phyloP scores from a whole-genome alignment of 768 basidiomycete species.

The Collybiopsis confluens region DNA sequence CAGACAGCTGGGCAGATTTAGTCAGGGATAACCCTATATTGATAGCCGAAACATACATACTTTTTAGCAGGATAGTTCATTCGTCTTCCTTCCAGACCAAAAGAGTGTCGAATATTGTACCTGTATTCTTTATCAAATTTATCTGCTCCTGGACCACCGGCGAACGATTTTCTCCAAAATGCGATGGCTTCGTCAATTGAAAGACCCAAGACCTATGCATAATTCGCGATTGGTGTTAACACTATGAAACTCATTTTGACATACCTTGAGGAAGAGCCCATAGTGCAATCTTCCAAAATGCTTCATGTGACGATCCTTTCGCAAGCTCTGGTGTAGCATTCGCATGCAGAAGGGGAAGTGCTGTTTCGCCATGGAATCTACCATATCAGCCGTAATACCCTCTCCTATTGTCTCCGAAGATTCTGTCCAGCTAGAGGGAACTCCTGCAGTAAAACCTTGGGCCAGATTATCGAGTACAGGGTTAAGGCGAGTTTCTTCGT shows the following conservation, averaged over 20 bases:
- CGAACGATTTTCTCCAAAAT: constrained; percentile 92
- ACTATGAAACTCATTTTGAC: constrained; percentile 8
- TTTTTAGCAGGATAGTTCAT: constrained; percentile 93
- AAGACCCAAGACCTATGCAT: constrained; percentile 78
- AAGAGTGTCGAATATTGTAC: constrained; percentile 96
- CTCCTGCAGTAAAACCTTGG: constrained; percentile 88
- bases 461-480: constrained; percentile 91
- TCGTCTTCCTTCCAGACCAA: constrained; percentile 90
- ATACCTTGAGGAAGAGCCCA: constrained; percentile 91
- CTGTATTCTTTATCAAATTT: constrained; percentile 97
- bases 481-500: constrained; percentile 88
- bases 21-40: not conserved
- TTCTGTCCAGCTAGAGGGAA: constrained; percentile 76
- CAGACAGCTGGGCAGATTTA: constrained; percentile 63
- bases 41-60: constrained; percentile 32
- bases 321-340: constrained; percentile 75
- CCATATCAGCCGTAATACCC: constrained; percentile 88
- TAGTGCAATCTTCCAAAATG: constrained; percentile 91
- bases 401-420: constrained; percentile 50
- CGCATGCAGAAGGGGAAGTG: constrained; percentile 98
- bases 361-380: constrained; percentile 78
- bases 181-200: constrained; percentile 90
- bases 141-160: constrained; percentile 64
- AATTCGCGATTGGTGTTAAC: constrained; percentile 1
- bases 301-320: constrained; percentile 80